Evolutionary conservation across 2,329 filamentous ascomycete species (phyloP).

Genomic region (Ustilaginoidea virens): DNA sequence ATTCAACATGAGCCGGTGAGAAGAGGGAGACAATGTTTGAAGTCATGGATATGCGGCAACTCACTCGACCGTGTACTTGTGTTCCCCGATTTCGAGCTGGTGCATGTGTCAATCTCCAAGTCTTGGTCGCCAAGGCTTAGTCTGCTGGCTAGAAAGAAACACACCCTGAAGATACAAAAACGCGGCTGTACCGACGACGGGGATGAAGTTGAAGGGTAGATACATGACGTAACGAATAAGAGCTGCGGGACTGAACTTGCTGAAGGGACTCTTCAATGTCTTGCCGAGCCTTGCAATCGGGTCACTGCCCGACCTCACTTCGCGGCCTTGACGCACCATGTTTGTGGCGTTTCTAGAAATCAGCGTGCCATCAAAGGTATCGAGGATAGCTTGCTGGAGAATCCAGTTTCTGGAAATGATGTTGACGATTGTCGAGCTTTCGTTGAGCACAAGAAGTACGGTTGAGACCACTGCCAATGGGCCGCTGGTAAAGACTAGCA

Average conservation of each 20-base stretch:
- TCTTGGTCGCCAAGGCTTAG: too few relatives aligned
- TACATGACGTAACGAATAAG: constrained; percentile 72
- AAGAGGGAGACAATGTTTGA: too few relatives aligned
- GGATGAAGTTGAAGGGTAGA: constrained; percentile 84
- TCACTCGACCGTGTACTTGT: constrained; percentile 37
- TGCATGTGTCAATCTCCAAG: too few relatives aligned
- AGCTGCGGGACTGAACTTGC: constrained; percentile 41
- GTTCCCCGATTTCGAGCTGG: constrained; percentile 31
- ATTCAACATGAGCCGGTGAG: too few relatives aligned
- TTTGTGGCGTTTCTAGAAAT: constrained; percentile 32
- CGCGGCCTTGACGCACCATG: constrained; percentile 59
- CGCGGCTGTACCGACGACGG: constrained; percentile 66
- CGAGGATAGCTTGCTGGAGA: constrained; percentile 66
- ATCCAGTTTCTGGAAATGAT: constrained; percentile 52
- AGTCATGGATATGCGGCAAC: too few relatives aligned
- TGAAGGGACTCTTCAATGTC: constrained; percentile 40
- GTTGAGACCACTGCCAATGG: constrained; percentile 64
- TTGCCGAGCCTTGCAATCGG: constrained; percentile 42
- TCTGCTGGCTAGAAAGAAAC: too few relatives aligned
- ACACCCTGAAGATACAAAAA: constrained; percentile 66
- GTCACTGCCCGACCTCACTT: constrained; percentile 48
- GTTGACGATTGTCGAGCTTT: constrained; percentile 43
- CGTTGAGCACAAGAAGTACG: constrained; percentile 48
- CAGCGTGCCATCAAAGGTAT: constrained; percentile 72
- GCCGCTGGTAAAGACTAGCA: constrained; percentile 74